Conservation (phyloP, 2,329 filamentous ascomycete species). For the Plenodomus biglobosus region DNA sequence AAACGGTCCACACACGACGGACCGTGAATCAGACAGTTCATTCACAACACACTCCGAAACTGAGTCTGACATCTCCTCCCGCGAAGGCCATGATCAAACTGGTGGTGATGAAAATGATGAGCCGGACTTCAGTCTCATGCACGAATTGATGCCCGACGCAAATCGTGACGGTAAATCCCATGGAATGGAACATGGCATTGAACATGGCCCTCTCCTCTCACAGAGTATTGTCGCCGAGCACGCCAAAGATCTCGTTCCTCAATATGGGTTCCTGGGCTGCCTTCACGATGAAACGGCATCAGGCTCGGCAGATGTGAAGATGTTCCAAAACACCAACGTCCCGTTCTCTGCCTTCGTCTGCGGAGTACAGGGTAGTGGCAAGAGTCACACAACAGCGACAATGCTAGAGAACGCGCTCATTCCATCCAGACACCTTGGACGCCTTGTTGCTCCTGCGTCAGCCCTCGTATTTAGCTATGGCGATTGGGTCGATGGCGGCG, state of each 20-base stretch:
- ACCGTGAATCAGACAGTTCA: not conserved
- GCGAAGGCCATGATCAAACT: too few species aligned
- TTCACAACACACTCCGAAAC: not conserved
- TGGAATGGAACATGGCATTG: conserved; percentile 5
- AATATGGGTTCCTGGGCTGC: conserved; percentile 13
- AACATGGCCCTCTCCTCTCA: conserved; percentile 12
- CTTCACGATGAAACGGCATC: not conserved
- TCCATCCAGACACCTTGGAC: conserved; percentile 45
- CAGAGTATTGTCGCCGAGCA: conserved; percentile 3
- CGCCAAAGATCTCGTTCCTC: conserved; percentile 13
- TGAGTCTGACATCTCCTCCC: not conserved
- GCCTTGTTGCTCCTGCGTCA: conserved; percentile 56
- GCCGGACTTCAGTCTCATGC: conserved; percentile 2
- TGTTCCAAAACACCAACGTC: conserved; percentile 57
- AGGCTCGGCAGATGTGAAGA: conserved; percentile 5
- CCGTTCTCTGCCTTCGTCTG: conserved; percentile 65
- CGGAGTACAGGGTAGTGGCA: conserved; percentile 64
- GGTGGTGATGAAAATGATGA: too few species aligned
- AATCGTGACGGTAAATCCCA: not conserved
- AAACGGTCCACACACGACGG: not conserved
- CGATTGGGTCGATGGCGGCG: conserved; percentile 48
- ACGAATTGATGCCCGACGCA: conserved; percentile 1
- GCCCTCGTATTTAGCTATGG: conserved; percentile 62
- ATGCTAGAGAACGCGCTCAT: conserved; percentile 54
- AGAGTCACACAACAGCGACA: conserved; percentile 62